Evolutionary conservation across 2,329 filamentous ascomycete species (phyloP).

Genomic region (Scopulariopsis brevicaulis): DNA sequence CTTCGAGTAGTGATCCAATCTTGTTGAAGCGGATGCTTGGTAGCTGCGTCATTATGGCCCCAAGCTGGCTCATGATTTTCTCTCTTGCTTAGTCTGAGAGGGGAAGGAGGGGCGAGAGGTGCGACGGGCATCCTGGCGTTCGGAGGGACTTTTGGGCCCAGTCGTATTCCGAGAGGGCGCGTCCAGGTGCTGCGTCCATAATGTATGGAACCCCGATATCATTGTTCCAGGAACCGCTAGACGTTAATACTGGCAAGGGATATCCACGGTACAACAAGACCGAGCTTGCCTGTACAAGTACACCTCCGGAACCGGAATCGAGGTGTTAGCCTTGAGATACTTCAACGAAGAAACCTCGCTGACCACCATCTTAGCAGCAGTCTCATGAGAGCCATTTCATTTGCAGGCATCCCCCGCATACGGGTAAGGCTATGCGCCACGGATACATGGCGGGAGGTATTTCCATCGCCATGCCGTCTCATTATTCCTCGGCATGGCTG

Average conservation of each 20-base stretch:
- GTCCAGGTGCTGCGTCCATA: constrained; percentile 11
- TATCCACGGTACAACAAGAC: background rate
- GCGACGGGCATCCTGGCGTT: constrained; percentile 4
- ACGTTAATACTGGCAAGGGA: background rate
- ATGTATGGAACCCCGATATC: constrained; percentile 13
- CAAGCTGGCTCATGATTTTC: constrained; percentile 11
- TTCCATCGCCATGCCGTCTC: too few species aligned
- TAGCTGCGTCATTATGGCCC: constrained; percentile 9
- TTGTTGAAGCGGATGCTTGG: constrained; percentile 9
- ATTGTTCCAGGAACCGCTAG: constrained; percentile 9
- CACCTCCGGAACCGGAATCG: constrained; percentile 11
- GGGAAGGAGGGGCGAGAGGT: constrained; percentile 8
- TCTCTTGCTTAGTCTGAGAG: constrained; percentile 8
- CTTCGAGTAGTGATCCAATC: constrained; percentile 13
- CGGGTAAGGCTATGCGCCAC: too few species aligned
- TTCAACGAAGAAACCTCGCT: constrained; percentile 12
- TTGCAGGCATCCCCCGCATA: too few species aligned
- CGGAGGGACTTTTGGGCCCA: constrained; percentile 7
- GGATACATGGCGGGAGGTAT: too few species aligned
- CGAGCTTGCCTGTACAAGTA: constrained; percentile 11
- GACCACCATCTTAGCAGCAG: constrained; percentile 9
- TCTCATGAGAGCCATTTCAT: too few species aligned
- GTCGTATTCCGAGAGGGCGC: constrained; percentile 9
- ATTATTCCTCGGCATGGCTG: too few species aligned
- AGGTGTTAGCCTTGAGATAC: constrained; percentile 7